Evolutionary conservation across 2,329 filamentous ascomycete genomes (phyloP), one percentile per base, ranked within the genome.

Genomic region (Hypomyces perniciosus): DNA sequence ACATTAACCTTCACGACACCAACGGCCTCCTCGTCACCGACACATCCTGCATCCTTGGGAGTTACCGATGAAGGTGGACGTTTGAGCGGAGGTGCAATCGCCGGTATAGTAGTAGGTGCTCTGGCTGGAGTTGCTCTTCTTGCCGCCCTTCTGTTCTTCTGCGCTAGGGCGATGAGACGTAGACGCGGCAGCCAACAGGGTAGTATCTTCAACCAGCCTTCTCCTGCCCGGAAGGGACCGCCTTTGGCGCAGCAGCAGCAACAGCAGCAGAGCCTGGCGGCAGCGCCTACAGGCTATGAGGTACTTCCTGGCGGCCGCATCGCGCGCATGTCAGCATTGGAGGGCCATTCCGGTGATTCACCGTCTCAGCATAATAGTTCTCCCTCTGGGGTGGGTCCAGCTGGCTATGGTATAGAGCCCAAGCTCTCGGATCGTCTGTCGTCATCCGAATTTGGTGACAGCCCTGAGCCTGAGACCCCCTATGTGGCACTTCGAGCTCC

Each of bases 271-370:
- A 13, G 35, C 8, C 43, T 57, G 42, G 45, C 46, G 26, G 55
- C 56, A 4, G 62, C 69, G 2, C 70, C 75, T 3, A 71, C 74
- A 57, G 84, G 81, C 38, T 87, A 88, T 57, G 86, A 90, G 59
- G 80, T 90, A 12, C 77, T 95, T 8, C 88, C 90, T 5, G 91
- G 90, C 40, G 90, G 90, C 30, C 85, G 93, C 55, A 93, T 99
- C 53, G 89, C 93, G 37, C 85, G 93, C 50, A 97, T 99, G 93
- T 91, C 92, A 37, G 93, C 93, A 33, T 71, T 99, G 47, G 92
- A 96, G 70, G 85, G 84, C 5, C 81, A 85, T 49, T 81, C 83
- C 1, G 81, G 78, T 52, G 79, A 83, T 26, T 81, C 82, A 3
- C 77, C 82, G 1, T 76, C 75, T 2, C 74, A 74, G 31, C 78